These are phyloP conservation scores for Lactuca saligna DNA, from an alignment of 129 eudicot species.

Conservation along the genomic window DNA sequence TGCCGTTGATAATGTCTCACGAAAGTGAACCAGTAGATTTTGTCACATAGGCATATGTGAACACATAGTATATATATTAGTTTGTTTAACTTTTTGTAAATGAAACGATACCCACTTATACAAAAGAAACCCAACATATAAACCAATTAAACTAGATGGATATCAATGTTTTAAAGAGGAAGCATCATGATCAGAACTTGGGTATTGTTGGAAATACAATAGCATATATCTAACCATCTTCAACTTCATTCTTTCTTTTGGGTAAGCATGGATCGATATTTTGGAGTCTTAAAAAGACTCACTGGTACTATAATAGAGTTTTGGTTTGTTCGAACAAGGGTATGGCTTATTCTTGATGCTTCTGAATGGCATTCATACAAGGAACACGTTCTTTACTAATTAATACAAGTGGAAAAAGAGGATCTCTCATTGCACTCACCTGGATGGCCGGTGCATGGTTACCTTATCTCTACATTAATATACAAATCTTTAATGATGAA, in stretches of 20 bases:
- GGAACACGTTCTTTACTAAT: background rate
- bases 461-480: slow-evolving; percentile 30
- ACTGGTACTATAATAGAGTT: no score
- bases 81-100: no score
- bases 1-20: slow-evolving; percentile 25
- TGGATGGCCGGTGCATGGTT: background rate
- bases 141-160: background rate
- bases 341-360: background rate
- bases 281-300: no score
- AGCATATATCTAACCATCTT: background rate
- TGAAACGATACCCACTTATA: no score
- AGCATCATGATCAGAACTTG: background rate
- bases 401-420: background rate
- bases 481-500: slow-evolving; percentile 12
- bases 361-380: background rate
- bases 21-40: slow-evolving; percentile 25
- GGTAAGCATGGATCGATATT: no score
- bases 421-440: background rate
- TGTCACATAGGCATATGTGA: background rate
- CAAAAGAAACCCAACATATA: no score
- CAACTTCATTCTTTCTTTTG: no score
- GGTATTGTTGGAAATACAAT: background rate
- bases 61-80: background rate
- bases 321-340: no score
- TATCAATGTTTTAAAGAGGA: background rate